Conservation (phyloP, 2,329 filamentous ascomycete species). For the Diaporthe ampelina region DNA sequence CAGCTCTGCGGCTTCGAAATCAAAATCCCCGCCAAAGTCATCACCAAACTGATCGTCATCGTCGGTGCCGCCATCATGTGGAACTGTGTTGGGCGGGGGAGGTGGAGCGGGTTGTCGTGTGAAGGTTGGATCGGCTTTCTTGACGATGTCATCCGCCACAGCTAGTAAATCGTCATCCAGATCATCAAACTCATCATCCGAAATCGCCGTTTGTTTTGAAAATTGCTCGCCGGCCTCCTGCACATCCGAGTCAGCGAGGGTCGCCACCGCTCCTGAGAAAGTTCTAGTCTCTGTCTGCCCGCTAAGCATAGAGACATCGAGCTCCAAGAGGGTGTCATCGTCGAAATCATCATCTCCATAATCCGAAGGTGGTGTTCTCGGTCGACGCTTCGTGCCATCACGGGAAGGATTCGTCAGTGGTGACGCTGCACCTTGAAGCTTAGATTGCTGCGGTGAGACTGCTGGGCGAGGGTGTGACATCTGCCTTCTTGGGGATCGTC, state of each 20-base stretch:
- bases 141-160: slow-evolving; percentile 59
- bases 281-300: slow-evolving; percentile 43
- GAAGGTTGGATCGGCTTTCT: slow-evolving; percentile 51
- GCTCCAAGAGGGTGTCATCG: slow-evolving; percentile 69
- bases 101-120: slow-evolving; percentile 39
- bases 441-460: slow-evolving; percentile 34
- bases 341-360: slow-evolving; percentile 72
- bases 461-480: background rate
- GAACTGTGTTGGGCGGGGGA: slow-evolving; percentile 46
- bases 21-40: slow-evolving; percentile 80
- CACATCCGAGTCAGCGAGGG: slow-evolving; percentile 1
- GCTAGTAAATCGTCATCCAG: slow-evolving; percentile 73
- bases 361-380: slow-evolving; percentile 55
- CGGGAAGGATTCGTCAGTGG: slow-evolving; percentile 16
- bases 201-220: slow-evolving; percentile 32
- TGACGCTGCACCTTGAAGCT: slow-evolving; percentile 5
- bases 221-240: background rate
- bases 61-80: slow-evolving; percentile 52
- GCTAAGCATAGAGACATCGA: slow-evolving; percentile 61
- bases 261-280: slow-evolving; percentile 23
- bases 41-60: slow-evolving; percentile 71
- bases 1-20: slow-evolving; percentile 83
- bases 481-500: slow-evolving; percentile 43
- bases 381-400: background rate
- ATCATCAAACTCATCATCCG: slow-evolving; percentile 75